Conservation (phyloP, 495 filamentous ascomycete genomes). For the Aspergillus sclerotiicarbonarius region DNA sequence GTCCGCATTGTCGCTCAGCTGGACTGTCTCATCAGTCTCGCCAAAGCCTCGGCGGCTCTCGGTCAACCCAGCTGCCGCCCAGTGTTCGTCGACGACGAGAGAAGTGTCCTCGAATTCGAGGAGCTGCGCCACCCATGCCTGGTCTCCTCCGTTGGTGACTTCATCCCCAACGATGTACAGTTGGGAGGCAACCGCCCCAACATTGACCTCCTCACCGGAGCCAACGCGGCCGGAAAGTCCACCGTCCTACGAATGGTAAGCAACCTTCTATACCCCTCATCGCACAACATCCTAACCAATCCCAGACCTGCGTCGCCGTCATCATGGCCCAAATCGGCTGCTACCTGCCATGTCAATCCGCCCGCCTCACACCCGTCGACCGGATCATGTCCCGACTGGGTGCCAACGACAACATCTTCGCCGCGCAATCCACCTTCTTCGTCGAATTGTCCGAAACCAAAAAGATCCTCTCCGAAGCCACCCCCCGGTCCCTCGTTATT, state of each 20-base stretch:
- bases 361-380: conserved; percentile 86
- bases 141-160: conserved; percentile 81
- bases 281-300: conserved; percentile 12
- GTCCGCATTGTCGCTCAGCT: conserved; percentile 86
- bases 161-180: conserved; percentile 93
- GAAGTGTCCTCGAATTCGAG: conserved; percentile 84
- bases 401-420: conserved; percentile 99
- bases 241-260: conserved; percentile 94
- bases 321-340: conserved; percentile 99
- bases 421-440: conserved; percentile 97
- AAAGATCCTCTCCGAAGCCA: conserved; percentile 96
- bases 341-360: conserved; percentile 80
- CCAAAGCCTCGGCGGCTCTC: conserved; percentile 78
- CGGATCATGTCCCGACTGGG: conserved; percentile 99
- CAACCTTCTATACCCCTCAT: conserved; percentile 7
- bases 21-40: conserved; percentile 90
- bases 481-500: conserved; percentile 91
- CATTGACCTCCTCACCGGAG: conserved; percentile 91
- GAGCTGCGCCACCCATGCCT: conserved; percentile 96
- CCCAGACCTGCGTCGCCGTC: conserved; percentile 83
- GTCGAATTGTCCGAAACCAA: conserved; percentile 97
- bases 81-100: conserved; percentile 74
- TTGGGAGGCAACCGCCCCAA: conserved; percentile 79
- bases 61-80: conserved; percentile 89
- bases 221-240: conserved; percentile 97